Evolutionary conservation across 164 flowering plant species (phyloP).

Genomic region (Macadamia integrifolia): DNA sequence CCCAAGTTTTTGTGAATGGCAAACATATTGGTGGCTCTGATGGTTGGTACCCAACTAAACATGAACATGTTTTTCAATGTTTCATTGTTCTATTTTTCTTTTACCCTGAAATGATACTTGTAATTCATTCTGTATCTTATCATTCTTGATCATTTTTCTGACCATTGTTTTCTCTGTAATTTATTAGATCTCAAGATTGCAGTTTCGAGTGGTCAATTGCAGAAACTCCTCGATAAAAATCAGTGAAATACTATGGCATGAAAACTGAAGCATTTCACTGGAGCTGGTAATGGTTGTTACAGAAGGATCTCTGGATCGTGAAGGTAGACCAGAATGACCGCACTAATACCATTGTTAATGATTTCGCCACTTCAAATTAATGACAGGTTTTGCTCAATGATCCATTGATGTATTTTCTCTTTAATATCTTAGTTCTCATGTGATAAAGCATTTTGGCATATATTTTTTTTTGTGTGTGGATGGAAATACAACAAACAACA

Average conservation of each 20-base stretch:
- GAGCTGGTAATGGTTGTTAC: background rate
- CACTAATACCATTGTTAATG: background rate
- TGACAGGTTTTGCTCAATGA: background rate
- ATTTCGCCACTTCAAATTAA: background rate
- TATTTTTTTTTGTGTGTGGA: no score
- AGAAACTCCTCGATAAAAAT: slow-evolving; percentile 48
- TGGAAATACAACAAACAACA: no score
- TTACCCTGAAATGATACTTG: background rate
- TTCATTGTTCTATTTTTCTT: background rate
- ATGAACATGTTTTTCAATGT: background rate
- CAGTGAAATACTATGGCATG: slow-evolving; percentile 7
- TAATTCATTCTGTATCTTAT: background rate
- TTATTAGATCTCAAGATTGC: slow-evolving; percentile 62
- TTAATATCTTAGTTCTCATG: no score
- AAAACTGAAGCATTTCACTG: background rate
- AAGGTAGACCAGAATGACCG: background rate
- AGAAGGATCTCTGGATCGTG: background rate
- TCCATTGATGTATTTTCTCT: no score
- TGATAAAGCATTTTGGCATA: no score
- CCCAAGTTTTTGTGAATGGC: slow-evolving; percentile 94
- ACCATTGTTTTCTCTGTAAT: slow-evolving; percentile 1
- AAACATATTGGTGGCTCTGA: slow-evolving; percentile 95
- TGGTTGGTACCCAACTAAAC: slow-evolving; percentile 38
- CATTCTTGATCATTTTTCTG: slow-evolving; percentile 1
- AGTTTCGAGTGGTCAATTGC: slow-evolving; percentile 52